Base-by-base conservation (phyloP, 2,329 filamentous ascomycete species). In the Ceratocystis destructans region DNA sequence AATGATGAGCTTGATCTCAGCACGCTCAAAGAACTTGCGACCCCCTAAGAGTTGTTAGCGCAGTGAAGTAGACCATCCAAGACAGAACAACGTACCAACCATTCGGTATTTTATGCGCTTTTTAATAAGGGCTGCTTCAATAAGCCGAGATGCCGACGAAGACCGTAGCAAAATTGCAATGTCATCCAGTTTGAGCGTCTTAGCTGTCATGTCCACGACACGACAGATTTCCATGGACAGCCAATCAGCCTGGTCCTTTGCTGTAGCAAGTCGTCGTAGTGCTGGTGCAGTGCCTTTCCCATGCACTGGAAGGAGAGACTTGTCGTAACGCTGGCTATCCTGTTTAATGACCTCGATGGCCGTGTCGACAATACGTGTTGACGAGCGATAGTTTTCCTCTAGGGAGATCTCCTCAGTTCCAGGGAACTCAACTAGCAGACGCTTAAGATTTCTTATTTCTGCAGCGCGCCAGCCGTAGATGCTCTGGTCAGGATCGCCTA, bases 391-490 rank as follows among this genome's bases (percentile, higher is more conserved):
- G 72, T 97, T 99, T 72, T 96, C 89, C 73, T 96, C 89, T 1
- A 99, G 79, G 5, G 93, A 86, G 57, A 96, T 85, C 67, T 94
- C 87, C 3, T 90, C 82, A 0, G 91, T 94, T 31, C 87, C 82
- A 0, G 86, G 86, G 72, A 88, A 96, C 67, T 90, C 86, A 53
- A 79, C 79, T 64, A 90, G 83, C 79, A 99, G 86, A 1, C 88
- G 85, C 70, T 84, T 83, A 61, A 97, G 80, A 71, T 97, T 99
- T 73, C 87, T 87, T 70, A 93, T 90, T 74, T 99, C 93, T 8
- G 94, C 93, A 6, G 90, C 92, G 22, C 93, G 87, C 80, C 95
- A 99, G 22, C 93, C 90, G 73, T 97, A 99, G 67, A 99, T 99
- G 74, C 92, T 96, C 75, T 99, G 93, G 74, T 99, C 94, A 0